Base-by-base conservation (phyloP, 768 basidiomycete species). In the Xerocomellus amylosporus region DNA sequence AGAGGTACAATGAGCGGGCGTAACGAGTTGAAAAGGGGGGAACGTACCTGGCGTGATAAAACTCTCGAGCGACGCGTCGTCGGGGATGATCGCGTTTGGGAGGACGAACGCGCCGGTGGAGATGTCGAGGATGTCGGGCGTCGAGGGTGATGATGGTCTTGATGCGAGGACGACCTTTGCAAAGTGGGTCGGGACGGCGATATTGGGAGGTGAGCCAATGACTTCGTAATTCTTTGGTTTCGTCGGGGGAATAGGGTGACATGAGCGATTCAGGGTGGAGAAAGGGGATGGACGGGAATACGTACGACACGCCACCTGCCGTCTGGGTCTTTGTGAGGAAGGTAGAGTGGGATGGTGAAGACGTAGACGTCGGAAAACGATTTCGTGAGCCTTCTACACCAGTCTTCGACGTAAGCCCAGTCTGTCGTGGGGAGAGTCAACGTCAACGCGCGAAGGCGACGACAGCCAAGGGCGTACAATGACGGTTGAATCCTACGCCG, bases 291-390 rank as follows among this genome's bases (percentile, higher is more conserved):
- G 12, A 19, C 2, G 1, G 33, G 48, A 17, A 39, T 3, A 82
- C 91, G 72, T 64, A 97, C 95, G 61, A 98, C 89, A 52, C 92
- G 85, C 88, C 89, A 98, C 74, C 96, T 98, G 10, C 95, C 94
- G 65, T 98, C 96, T 4, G 83, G 64, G 5, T 92, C 88, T 46
- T 82, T 80, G 46, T 81, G 84, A 1, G 97, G 97, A 3, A 98
- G 82, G 73, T 98, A 99, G n/a, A 99, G 77, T 0, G 97, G 97
- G 17, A 99, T 80, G 4, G 97, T 99, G 74, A 99, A 99, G 44
- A 98, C 86, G 71, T 95, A 99, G 46, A 99, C 97, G 65, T 99
- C 94, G 39, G 89, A 74, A 69, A 97, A 99, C 28, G 77, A 81
- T n/a, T 75, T 79, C 0, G 96, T 98, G 46, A 98, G 79, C 10